phyloP scores from a whole-genome alignment of 805 yeast species.

The Millerozyma miso region DNA sequence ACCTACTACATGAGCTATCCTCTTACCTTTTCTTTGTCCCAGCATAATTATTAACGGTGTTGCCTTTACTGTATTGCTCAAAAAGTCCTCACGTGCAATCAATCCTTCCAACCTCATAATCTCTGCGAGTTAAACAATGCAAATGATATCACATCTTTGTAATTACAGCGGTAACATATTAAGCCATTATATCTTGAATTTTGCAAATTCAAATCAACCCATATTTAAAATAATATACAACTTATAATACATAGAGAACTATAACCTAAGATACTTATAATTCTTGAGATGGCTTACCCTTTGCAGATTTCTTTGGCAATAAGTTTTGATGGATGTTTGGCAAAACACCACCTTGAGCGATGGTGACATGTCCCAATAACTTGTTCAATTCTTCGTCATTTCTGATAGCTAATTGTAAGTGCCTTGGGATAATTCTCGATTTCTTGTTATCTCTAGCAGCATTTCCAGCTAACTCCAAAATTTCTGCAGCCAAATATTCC shows the following conservation, averaged over 20 bases:
- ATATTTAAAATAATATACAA: slow-evolving; percentile 5
- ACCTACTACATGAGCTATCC: slow-evolving; percentile 9
- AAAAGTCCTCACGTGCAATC: too few relatives aligned
- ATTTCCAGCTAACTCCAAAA: slow-evolving; percentile 49
- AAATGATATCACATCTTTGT: neutral
- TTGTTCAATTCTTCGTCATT: slow-evolving; percentile 50
- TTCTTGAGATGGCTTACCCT: slow-evolving; percentile 54
- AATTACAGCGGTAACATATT: neutral
- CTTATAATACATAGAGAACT: slow-evolving; percentile 15
- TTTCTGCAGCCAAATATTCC: slow-evolving; percentile 49
- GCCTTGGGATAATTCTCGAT: slow-evolving; percentile 50
- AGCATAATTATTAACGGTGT: too few relatives aligned
- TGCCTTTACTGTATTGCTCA: too few relatives aligned
- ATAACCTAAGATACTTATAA: slow-evolving; percentile 31
- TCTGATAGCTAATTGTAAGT: slow-evolving; percentile 50
- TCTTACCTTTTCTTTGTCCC: slow-evolving; percentile 8
- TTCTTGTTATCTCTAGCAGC: slow-evolving; percentile 51
- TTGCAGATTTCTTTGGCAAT: slow-evolving; percentile 53
- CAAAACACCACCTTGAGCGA: slow-evolving; percentile 51
- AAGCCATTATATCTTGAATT: neutral
- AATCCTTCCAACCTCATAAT: too few relatives aligned
- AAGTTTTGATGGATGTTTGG: slow-evolving; percentile 48
- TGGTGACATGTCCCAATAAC: slow-evolving; percentile 47
- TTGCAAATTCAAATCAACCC: neutral
- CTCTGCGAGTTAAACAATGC: too few relatives aligned